These are phyloP conservation scores for Penicillium odoratum DNA, from an alignment of 495 filamentous ascomycete genomes.

Conservation along the genomic window DNA sequence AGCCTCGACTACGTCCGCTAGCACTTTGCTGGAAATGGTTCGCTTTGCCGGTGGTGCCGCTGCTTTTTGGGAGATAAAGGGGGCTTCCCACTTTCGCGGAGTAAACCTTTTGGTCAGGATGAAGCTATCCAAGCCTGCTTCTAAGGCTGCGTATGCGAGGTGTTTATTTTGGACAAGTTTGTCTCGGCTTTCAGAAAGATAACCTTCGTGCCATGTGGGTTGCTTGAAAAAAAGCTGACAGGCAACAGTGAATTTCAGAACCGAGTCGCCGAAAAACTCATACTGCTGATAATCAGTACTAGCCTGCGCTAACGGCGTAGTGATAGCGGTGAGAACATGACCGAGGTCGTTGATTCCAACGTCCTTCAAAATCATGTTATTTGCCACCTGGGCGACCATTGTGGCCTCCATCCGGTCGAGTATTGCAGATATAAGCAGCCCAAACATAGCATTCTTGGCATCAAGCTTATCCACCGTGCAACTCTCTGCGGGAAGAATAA, in stretches of 20 bases:
- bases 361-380: slow-evolving; percentile 56
- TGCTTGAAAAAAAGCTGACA: slow-evolving; percentile 66
- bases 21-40: slow-evolving; percentile 69
- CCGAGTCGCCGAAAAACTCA: slow-evolving; percentile 85
- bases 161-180: slow-evolving; percentile 70
- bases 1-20: slow-evolving; percentile 89
- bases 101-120: slow-evolving; percentile 71
- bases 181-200: slow-evolving; percentile 67
- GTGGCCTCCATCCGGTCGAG: slow-evolving; percentile 64
- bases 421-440: slow-evolving; percentile 73
- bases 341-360: slow-evolving; percentile 53
- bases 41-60: slow-evolving; percentile 23
- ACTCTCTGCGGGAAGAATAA: slow-evolving; percentile 21
- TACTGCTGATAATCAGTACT: slow-evolving; percentile 76
- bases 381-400: slow-evolving; percentile 63
- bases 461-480: slow-evolving; percentile 59
- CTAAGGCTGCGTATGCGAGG: slow-evolving; percentile 62
- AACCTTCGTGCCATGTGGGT: slow-evolving; percentile 74
- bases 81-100: slow-evolving; percentile 68
- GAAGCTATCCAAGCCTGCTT: slow-evolving; percentile 66
- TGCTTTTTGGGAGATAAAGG: slow-evolving; percentile 53
- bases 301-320: slow-evolving; percentile 60
- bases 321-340: slow-evolving; percentile 73
- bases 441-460: slow-evolving; percentile 60
- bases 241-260: slow-evolving; percentile 77